Conservation (phyloP, 1,284 basidiomycete genomes). For the Ceratobasidium theobromae region DNA sequence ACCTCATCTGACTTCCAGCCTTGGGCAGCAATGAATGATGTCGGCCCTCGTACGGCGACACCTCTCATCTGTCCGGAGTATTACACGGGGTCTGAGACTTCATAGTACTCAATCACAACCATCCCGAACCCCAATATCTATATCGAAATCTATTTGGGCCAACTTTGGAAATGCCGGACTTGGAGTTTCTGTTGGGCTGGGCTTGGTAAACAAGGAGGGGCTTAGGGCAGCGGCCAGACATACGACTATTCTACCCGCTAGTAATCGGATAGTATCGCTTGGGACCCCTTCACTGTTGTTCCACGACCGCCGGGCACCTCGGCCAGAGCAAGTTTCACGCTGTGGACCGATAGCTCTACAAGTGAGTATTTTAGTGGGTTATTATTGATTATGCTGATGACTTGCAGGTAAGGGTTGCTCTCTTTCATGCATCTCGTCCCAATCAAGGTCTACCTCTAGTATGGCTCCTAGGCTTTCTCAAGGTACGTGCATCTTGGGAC, state of each 20-base stretch:
- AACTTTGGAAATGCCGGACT: background rate
- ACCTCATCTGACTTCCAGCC: background rate
- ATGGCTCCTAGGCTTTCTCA: conserved; percentile 50
- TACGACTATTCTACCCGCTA: background rate
- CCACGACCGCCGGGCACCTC: conserved; percentile 27
- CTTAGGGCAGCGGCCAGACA: background rate
- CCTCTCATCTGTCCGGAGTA: background rate
- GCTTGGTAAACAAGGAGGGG: background rate
- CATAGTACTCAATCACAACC: conserved; percentile 3
- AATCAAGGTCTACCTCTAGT: conserved; percentile 44
- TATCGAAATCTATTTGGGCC: conserved; percentile 1
- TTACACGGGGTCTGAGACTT: background rate
- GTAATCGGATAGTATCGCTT: background rate
- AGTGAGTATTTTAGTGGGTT: conserved; percentile 31
- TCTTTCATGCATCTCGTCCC: conserved; percentile 50
- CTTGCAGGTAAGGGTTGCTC: background rate
- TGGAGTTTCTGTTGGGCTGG: background rate
- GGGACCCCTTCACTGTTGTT: conserved; percentile 23
- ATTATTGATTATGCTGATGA: conserved; percentile 25
- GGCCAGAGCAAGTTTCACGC: conserved; percentile 26
- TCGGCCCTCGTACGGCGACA: conserved; percentile 18
- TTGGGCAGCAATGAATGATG: conserved; percentile 26
- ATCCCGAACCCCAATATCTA: background rate
- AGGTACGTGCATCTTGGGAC: conserved; percentile 50
- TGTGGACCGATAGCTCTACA: conserved; percentile 14